phyloP scores from a whole-genome alignment of 2,329 filamentous ascomycete genomes.

The Lachnellula willkommii region DNA sequence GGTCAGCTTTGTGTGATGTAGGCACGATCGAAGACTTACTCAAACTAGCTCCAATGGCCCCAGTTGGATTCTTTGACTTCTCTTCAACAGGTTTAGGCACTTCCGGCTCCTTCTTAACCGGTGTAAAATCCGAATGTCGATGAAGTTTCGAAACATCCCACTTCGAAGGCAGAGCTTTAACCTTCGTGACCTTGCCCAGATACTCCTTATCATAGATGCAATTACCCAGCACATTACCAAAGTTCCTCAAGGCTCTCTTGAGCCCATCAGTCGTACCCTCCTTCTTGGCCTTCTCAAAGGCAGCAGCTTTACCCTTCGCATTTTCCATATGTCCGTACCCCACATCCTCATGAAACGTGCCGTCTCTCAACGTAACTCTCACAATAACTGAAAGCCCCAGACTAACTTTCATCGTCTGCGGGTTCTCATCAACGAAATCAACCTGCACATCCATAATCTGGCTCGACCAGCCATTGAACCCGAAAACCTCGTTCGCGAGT shows the following conservation, averaged over 20 bases:
- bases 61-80: constrained; percentile 15
- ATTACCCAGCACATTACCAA: constrained; percentile 96
- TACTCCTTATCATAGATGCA: constrained; percentile 98
- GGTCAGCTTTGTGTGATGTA: constrained; percentile 25
- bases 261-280: constrained; percentile 92
- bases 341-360: constrained; percentile 96
- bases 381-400: constrained; percentile 87
- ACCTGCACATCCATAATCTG: constrained; percentile 93
- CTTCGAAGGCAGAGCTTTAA: constrained; percentile 72
- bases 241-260: constrained; percentile 83
- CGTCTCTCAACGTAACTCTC: constrained; percentile 82
- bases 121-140: constrained; percentile 64
- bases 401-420: constrained; percentile 70
- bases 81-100: constrained; percentile 23
- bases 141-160: constrained; percentile 78
- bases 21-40: constrained; percentile 26
- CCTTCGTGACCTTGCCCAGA: constrained; percentile 78
- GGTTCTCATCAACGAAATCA: constrained; percentile 88
- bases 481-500: constrained; percentile 90
- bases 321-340: constrained; percentile 97
- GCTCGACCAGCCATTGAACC: constrained; percentile 96
- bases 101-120: constrained; percentile 28
- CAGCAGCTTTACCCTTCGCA: constrained; percentile 86
- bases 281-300: constrained; percentile 98
- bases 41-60: constrained; percentile 9